Percentiles rank a stretch among this genome's conserved stretches.
Evolutionary conservation across 768 basidiomycete species (phyloP).

Genomic region (Hemileccinum rubropunctum): DNA sequence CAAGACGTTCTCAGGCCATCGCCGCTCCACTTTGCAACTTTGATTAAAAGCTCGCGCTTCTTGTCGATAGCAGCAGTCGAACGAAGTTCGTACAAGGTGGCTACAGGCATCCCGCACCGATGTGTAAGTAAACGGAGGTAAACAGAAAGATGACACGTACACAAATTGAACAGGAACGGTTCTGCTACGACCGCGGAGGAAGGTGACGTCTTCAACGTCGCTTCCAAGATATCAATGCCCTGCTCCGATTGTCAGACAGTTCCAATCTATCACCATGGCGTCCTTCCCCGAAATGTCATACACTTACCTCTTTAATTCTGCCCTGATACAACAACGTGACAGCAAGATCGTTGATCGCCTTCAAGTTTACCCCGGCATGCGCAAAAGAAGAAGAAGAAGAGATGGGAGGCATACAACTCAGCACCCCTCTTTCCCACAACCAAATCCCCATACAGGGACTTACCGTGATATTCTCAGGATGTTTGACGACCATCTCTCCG

Average conservation of each 20-base stretch:
- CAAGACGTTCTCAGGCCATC: constrained; percentile 76
- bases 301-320: constrained; percentile 60
- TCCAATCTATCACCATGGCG: background rate
- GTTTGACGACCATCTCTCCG: constrained; percentile 41
- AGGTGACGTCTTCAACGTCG: constrained; percentile 59
- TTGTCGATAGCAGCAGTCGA: constrained; percentile 71
- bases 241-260: constrained; percentile 23
- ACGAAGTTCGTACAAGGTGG: constrained; percentile 80
- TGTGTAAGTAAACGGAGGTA: background rate
- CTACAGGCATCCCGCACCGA: constrained; percentile 21
- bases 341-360: constrained; percentile 74
- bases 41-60: constrained; percentile 69
- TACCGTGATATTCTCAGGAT: constrained; percentile 62
- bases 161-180: constrained; percentile 82
- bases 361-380: no score
- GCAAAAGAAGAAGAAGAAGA: no score
- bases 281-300: background rate
- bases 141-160: constrained; percentile 40
- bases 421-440: background rate
- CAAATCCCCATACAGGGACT: constrained; percentile 7
- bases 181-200: constrained; percentile 72
- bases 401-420: background rate
- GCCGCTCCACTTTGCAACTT: constrained; percentile 84
- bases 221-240: constrained; percentile 71
- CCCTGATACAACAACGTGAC: constrained; percentile 73